Base-by-base conservation (phyloP, 495 filamentous ascomycete genomes). In the Penicillium maclennaniae region DNA sequence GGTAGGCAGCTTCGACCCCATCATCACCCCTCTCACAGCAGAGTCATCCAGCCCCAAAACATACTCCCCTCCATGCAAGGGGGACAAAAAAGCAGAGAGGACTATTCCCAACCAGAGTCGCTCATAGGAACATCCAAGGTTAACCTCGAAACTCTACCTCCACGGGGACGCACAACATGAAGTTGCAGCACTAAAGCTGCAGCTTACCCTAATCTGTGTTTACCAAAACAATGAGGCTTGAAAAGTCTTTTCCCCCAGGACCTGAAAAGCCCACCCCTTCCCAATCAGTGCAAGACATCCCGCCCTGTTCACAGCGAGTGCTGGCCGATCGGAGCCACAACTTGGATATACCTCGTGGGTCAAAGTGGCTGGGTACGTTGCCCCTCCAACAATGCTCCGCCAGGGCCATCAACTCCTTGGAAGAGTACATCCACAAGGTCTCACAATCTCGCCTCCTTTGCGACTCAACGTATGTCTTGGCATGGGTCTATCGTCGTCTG, bases 61-160 rank as follows among this genome's bases (percentile, higher is more conserved):
- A 43, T 25, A 47, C 59, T 50, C 54, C 43, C 47, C 53, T 41
- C 27, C 47, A 64, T 28, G 66, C 63, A 69, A 69, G 66, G 66
- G 61, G 27, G 57, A 49, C 4, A 12, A 16, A 16, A 16, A 51
- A 17, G 39, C 45, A 40, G 47, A 53, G 61, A 45, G 31, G 44
- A 51, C 51, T 56, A 49, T 34, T 53, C 23, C 31, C 27, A 16
- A 10, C 34, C 4, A 26, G 19, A 39, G n/a, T 31, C 26, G 25
- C 47, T 51, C 27, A 65, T 56, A 59, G 54, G 53, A 28, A n/a
- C 23, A 49, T 25, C 31, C 47, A 47, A 53, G 5, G 31, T 49
- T 47, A 49, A 23, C 12, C 47, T 51, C 21, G 21, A 39, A 14
- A 4, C 8, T 28, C 45, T 27, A 15, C 44, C 19, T 10, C n/a